Conservation (phyloP, 2,329 filamentous ascomycete species). For the Beauveria australis region DNA sequence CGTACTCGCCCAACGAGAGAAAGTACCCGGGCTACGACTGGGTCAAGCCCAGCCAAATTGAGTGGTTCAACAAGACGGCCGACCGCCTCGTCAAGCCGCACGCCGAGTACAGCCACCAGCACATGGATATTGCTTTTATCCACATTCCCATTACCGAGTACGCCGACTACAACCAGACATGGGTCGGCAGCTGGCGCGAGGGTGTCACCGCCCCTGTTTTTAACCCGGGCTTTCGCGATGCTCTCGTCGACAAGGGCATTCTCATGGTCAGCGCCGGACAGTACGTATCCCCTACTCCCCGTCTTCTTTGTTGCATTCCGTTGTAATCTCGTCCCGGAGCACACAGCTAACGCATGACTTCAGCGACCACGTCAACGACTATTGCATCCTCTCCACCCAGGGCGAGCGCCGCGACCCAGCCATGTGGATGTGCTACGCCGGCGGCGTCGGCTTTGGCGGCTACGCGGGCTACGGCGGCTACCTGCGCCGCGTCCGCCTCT, state of each 20-base stretch:
- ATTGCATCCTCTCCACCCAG: conserved; percentile 63
- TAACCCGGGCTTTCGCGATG: conserved; percentile 90
- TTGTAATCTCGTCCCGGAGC: not conserved
- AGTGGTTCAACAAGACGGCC: conserved; percentile 83
- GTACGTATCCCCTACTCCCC: conserved; percentile 40
- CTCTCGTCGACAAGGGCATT: conserved; percentile 76
- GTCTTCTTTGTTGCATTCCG: not conserved
- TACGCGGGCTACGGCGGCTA: conserved; percentile 89
- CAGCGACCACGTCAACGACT: conserved; percentile 93
- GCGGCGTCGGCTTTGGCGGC: conserved; percentile 84
- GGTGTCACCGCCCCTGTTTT: conserved; percentile 78
- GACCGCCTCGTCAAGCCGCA: conserved; percentile 67
- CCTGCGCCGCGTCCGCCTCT: conserved; percentile 75
- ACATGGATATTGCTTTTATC: conserved; percentile 95
- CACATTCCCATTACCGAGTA: conserved; percentile 96
- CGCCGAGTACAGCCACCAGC: conserved; percentile 77
- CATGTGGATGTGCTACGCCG: conserved; percentile 98
- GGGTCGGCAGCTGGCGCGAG: conserved; percentile 66
- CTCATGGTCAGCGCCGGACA: conserved; percentile 87
- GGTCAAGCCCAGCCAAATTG: conserved; percentile 88
- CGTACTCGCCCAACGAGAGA: conserved; percentile 82
- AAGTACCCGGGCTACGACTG: conserved; percentile 93
- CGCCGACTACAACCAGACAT: conserved; percentile 50
- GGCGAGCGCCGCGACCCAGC: conserved; percentile 46
- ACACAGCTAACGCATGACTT: conserved; percentile 16